Conservation (phyloP, 257 asterid species). For the Plantago major region DNA sequence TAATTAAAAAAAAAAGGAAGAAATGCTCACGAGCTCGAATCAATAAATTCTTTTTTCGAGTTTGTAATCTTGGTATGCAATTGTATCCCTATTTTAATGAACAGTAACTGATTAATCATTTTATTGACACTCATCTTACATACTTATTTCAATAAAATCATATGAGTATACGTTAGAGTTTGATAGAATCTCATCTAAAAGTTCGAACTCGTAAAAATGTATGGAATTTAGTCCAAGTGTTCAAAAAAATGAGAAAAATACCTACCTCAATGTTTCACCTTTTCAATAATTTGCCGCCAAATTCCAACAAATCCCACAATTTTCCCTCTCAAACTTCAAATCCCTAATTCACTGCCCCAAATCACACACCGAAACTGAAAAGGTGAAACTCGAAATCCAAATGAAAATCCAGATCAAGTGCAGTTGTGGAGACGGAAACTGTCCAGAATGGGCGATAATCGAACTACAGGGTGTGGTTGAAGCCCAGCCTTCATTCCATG, state of each 20-base stretch:
- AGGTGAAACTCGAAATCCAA: not conserved
- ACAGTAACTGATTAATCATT: too few species aligned
- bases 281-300: constrained; percentile 22
- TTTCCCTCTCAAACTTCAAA: not conserved
- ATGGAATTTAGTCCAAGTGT: too few species aligned
- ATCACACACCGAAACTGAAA: not conserved
- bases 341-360: constrained; percentile 15
- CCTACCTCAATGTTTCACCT: not conserved
- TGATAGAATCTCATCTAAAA: too few species aligned
- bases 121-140: too few species aligned
- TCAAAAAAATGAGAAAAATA: not conserved
- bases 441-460: constrained; percentile 89
- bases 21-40: too few species aligned
- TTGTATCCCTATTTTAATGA: too few species aligned
- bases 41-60: too few species aligned
- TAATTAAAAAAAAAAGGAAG: too few species aligned
- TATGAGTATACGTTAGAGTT: too few species aligned
- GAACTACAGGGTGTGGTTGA: constrained; percentile 90
- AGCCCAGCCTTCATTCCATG: constrained; percentile 56
- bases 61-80: too few species aligned
- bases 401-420: constrained; percentile 86
- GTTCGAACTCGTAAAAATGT: too few species aligned
- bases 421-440: constrained; percentile 73
- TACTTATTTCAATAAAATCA: too few species aligned
- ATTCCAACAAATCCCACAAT: constrained; percentile 8